A percentile compares a stretch with the other conserved stretches of the same genome.
Conservation (phyloP, 805 yeast genomes). For the Metschnikowia shivogae region DNA sequence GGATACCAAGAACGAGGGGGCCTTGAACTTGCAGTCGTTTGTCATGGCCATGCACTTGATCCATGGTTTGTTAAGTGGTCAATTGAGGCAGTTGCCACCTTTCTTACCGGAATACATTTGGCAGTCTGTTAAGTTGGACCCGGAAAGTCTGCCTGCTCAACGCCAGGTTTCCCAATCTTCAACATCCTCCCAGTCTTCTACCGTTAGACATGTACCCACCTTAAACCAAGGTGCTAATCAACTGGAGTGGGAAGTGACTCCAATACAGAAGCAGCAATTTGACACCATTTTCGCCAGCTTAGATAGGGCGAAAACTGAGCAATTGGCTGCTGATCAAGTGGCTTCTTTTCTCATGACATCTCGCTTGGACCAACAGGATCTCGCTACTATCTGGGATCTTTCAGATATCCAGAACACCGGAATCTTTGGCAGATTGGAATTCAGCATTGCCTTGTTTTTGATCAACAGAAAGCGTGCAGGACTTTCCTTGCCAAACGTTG, state of each 20-base stretch:
- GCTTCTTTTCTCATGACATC: constrained; percentile 89
- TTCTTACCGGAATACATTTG: constrained; percentile 39
- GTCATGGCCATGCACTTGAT: constrained; percentile 93
- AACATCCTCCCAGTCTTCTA: constrained; percentile 32
- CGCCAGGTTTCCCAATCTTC: constrained; percentile 32
- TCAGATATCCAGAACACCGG: constrained; percentile 88
- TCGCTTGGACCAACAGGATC: constrained; percentile 72
- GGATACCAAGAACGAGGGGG: constrained; percentile 72
- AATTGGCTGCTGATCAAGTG: constrained; percentile 70
- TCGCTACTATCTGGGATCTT: constrained; percentile 92
- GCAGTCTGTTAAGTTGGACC: constrained; percentile 27
- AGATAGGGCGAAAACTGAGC: constrained; percentile 62
- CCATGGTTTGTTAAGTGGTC: constrained; percentile 69
- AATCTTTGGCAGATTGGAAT: constrained; percentile 72
- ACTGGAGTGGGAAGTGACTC: constrained; percentile 63
- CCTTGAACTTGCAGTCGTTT: constrained; percentile 69
- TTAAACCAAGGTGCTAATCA: constrained; percentile 15
- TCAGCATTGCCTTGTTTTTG: constrained; percentile 89
- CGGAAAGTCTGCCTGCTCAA: constrained; percentile 34
- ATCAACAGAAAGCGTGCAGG: constrained; percentile 85
- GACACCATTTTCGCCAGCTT: constrained; percentile 74
- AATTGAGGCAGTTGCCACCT: constrained; percentile 53
- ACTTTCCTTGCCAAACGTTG: constrained; percentile 65
- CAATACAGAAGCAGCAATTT: constrained; percentile 70
- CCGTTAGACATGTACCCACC: constrained; percentile 25